Evolutionary conservation across 2,329 filamentous ascomycete species (phyloP).

Genomic region (Aureobasidium sp.): DNA sequence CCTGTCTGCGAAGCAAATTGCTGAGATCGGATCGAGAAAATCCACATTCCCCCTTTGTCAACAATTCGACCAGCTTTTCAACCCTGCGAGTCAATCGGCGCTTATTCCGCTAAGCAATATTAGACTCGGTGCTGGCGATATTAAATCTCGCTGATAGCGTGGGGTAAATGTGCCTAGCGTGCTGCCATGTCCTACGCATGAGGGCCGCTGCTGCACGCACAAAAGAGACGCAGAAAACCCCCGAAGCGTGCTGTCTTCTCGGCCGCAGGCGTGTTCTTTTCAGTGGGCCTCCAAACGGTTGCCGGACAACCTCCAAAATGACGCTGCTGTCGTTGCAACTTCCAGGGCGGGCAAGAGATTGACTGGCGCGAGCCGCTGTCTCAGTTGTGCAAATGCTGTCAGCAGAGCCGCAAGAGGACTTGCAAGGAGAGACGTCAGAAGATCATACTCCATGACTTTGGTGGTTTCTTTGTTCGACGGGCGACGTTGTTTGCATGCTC

Average conservation of each 20-base stretch:
- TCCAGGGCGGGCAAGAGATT: neutral
- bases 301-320: neutral
- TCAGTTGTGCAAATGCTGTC: neutral
- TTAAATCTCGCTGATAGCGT: neutral
- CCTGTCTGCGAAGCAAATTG: neutral
- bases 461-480: neutral
- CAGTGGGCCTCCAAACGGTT: neutral
- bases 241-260: neutral
- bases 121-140: neutral
- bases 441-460: neutral
- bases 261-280: neutral
- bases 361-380: neutral
- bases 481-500: neutral
- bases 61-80: neutral
- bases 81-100: neutral
- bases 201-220: neutral
- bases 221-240: constrained; percentile 5
- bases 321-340: neutral
- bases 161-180: constrained; percentile 1
- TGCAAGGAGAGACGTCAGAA: neutral
- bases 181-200: neutral
- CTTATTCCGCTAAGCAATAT: neutral
- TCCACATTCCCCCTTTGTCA: neutral
- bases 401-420: neutral
- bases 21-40: neutral